Evolutionary conservation across 2,329 filamentous ascomycete genomes (phyloP), one percentile per base, ranked within the genome.

Genomic region (Thermothelomyces thermophilus): DNA sequence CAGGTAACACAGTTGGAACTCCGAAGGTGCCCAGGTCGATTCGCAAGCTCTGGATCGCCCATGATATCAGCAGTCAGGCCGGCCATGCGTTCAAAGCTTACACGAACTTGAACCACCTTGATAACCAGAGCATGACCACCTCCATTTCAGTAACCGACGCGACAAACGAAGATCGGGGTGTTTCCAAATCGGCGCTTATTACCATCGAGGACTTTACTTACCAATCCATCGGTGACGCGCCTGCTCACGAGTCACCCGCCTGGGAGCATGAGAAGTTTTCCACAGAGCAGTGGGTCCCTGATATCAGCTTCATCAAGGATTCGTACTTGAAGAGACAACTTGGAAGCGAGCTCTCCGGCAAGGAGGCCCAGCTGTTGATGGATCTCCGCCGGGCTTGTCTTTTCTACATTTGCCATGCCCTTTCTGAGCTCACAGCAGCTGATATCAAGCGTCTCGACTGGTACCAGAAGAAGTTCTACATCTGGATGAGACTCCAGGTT

Each of bases 41-140:
- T 49, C 63, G 66, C 40, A 67, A 66, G 54, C 62, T 70, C 7
- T 70, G 66, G 66, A 62, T 70, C 26, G 60, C 68, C 3, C 63
- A 67, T 31, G 62, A 60, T 13, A 62, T 69, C 41, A 63, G 60
- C 33, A 14, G 44, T 3, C 13, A 52, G 5, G 31, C 52, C 4
- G 54, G 53, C n/a, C 53, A 57, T 34, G 19, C 35, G 19, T 52
- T 61, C 52, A 51, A 52, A 11, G 52, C 59, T 5, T 58, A 55
- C 48, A 50, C 53, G 1, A 22, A 43, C 13, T 52, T 61, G 1
- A 41, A 19, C 0, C 51, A 54, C 35, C 28, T 48, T 43, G 54
- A 59, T 33, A 22, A 49, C 10, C 58, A 59, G 20, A 51, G 35
- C 17, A 57, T 55, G 47, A 53, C 46, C 8, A 56, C 55, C 1